Percentiles rank a stretch among this genome's conserved stretches.
These are phyloP conservation scores for Phytophthora pisi DNA, from an alignment of 352 stramenopile genomes.

Conservation along the genomic window DNA sequence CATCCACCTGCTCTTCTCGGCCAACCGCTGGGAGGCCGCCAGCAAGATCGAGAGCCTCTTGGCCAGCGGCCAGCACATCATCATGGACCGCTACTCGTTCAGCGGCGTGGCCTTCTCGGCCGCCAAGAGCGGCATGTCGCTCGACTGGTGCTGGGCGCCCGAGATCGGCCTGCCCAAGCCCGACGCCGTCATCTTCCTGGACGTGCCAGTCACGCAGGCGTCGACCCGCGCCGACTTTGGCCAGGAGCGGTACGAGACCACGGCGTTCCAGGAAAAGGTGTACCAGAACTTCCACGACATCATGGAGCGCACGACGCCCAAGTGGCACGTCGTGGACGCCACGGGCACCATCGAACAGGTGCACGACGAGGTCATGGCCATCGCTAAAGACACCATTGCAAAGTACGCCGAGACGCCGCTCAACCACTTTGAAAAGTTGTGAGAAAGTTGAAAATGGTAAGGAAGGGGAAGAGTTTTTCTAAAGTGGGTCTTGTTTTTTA, in stretches of 20 bases:
- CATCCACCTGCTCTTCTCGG: slow-evolving; percentile 99
- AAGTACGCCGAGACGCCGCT: slow-evolving; percentile 36
- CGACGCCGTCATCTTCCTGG: slow-evolving; percentile 98
- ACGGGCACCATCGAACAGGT: slow-evolving; percentile 80
- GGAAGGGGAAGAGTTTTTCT: background rate
- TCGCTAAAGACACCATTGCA: slow-evolving; percentile 58
- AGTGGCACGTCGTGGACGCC: slow-evolving; percentile 84
- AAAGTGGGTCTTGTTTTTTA: background rate
- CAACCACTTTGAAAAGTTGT: slow-evolving; percentile 49
- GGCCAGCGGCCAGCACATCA: slow-evolving; percentile 87
- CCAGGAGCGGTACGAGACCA: slow-evolving; percentile 92
- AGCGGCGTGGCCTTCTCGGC: slow-evolving; percentile 98
- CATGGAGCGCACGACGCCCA: slow-evolving; percentile 44
- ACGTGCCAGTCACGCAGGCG: slow-evolving; percentile 93
- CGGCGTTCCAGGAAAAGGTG: slow-evolving; percentile 89
- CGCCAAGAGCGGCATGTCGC: slow-evolving; percentile 92
- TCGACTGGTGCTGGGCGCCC: slow-evolving; percentile 98
- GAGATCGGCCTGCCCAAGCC: slow-evolving; percentile 97
- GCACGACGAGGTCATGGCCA: slow-evolving; percentile 60
- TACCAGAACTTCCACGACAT: slow-evolving; percentile 80
- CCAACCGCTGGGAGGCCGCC: slow-evolving; percentile 99
- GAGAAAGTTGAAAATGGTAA: slow-evolving; percentile 7
- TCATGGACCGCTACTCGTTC: slow-evolving; percentile 98
- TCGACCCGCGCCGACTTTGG: slow-evolving; percentile 93
- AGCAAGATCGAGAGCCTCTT: slow-evolving; percentile 73